These are phyloP conservation scores for Aegle marmelos DNA, from an alignment of 345 rosid species.

Conservation along the genomic window DNA sequence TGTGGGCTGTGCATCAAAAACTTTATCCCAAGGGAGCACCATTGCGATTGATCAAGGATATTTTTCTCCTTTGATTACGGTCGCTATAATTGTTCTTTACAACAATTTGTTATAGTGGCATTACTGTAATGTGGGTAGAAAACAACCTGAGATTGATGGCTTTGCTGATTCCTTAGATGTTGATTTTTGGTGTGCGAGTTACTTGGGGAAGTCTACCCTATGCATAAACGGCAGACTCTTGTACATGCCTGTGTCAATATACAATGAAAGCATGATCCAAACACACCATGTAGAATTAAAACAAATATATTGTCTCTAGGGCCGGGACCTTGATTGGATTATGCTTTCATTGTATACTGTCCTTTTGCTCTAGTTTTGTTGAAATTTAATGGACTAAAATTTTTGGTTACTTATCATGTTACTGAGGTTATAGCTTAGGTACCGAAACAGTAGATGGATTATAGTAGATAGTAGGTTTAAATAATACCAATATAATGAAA, in stretches of 20 bases:
- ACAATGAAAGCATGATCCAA: neutral
- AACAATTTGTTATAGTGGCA: conserved; percentile 3
- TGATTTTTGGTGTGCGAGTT: neutral
- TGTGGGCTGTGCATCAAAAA: neutral
- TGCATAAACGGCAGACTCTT: neutral
- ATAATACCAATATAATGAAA: neutral
- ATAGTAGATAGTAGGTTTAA: neutral
- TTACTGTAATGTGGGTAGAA: neutral
- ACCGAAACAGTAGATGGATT: neutral
- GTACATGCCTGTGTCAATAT: neutral
- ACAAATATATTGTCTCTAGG: neutral
- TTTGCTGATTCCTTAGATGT: neutral
- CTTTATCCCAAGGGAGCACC: neutral
- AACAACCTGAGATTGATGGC: neutral
- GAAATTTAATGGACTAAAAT: neutral
- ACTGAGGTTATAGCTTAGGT: neutral
- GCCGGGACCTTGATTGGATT: neutral
- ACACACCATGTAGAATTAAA: neutral
- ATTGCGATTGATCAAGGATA: neutral
- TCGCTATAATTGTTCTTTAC: neutral
- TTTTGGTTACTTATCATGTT: neutral
- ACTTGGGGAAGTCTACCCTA: neutral
- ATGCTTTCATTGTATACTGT: neutral
- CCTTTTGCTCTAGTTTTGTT: neutral
- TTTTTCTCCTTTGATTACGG: neutral